Evolutionary conservation across 139 green algal species (phyloP), one percentile per base, ranked within the genome.

Genomic region (Coelastrella sp.): DNA sequence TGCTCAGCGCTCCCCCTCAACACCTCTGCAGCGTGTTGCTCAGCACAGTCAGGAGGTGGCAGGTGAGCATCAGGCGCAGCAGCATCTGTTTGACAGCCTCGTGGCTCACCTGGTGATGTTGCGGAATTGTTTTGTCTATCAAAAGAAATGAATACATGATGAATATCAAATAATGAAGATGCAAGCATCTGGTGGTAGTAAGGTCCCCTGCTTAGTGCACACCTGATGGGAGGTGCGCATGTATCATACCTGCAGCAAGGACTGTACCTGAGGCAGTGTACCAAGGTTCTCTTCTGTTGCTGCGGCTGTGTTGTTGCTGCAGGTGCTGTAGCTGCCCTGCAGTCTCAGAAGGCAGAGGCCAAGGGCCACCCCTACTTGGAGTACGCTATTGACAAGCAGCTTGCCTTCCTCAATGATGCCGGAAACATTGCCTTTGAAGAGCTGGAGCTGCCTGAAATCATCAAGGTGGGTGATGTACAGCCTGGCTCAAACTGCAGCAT

Each of bases 381-480:
- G 38, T 90, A 91, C 53, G 86, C 62, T 7, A 51, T 88, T 32
- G 40, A 84, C 71, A 89, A 87, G 88, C 87, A 88, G 84, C 81
- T 90, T 62, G 43, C 83, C 32, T 88, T 93, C 34, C 21, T 86
- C 21, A 59, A 48, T 8, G 83, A 92, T 83, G 84, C 88, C 23
- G 79, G 41, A 81, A 93, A 93, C 88, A 87, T 89, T 13, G 21
- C 60, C 53, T 87, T 92, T 71, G 88, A 92, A 53, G 90, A 93
- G 90, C 60, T 93, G 67, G 74, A 90, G 90, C 45, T 79, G 45
- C 80, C 80, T 41, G 34, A 86, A 45, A 25, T 86, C 35, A 79
- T 82, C 53, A 69, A 82, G 75, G 75, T 82, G 75, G n/a, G 72
- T 6, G 19, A 64, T 64, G 45, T 57, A 57, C 15, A 57, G 45